Evolutionary conservation across 2,329 filamentous ascomycete species (phyloP), one percentile per base, ranked within the genome.

Genomic region (Colletotrichum truncatum): DNA sequence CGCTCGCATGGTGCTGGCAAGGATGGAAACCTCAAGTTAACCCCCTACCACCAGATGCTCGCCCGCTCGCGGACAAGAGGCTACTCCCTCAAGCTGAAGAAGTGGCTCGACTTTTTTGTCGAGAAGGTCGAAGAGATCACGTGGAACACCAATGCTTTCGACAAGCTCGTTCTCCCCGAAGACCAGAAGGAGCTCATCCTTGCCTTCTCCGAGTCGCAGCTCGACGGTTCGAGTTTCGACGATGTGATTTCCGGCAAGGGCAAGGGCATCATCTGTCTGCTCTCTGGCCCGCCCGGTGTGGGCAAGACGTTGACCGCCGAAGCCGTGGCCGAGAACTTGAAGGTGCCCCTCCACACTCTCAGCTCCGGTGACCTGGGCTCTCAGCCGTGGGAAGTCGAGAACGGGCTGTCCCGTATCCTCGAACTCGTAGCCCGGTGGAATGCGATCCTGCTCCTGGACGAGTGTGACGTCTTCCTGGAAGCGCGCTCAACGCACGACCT

Each of bases 291-390:
- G 0, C 82, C 84, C 0, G 84, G 84, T 32, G 80, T 82, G 6
- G 84, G 84, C 23, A 85, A 84, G 75, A 85, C 83, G 1, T 73
- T 81, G 39, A 84, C 82, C 2, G 82, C 82, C 7, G 81, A 83
- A 72, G 77, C 79, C 1, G 81, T 87, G 3, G 83, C 84, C 1
- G 84, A 86, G 73, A 76, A 80, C 68, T 80, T 82, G 66, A 75
- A 76, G 45, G 78, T 80, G 38, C 85, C 84, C 2, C 76, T 87
- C 6, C 85, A 85, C 70, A 80, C 78, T 23, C 78, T 87, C 51
- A 81, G 79, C 66, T 90, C 90, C 0, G 91, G 91, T 28, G 91
- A 94, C 73, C 83, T 94, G 0, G 91, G 92, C 26, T 88, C 88
- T 2, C 85, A 90, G 57, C 85, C 89, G 0, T 82, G 85, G 64